Conservation (phyloP, 495 filamentous ascomycete genomes). For the Sporormia fimetaria region DNA sequence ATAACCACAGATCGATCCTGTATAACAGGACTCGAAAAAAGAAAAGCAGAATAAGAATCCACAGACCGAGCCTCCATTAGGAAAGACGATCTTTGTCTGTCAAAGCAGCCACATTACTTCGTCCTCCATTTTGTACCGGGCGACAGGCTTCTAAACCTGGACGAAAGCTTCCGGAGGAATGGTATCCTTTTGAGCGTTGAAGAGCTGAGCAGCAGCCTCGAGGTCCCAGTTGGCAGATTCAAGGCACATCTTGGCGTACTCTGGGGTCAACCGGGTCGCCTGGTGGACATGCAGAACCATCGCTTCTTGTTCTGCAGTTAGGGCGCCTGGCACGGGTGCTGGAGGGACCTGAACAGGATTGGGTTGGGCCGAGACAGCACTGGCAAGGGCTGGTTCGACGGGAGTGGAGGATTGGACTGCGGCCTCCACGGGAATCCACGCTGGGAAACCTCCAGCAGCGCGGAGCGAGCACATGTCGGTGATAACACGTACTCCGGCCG, state of each 20-base stretch:
- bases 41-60: too few relatives aligned
- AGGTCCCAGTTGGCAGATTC: constrained; percentile 12
- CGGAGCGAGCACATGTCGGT: constrained; percentile 68
- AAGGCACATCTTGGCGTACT: constrained; percentile 14
- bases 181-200: constrained; percentile 5
- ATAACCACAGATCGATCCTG: too few relatives aligned
- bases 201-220: constrained; percentile 8
- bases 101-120: too few relatives aligned
- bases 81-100: too few relatives aligned
- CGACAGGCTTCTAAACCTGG: background rate
- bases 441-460: constrained; percentile 50
- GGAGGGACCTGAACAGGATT: background rate
- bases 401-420: constrained; percentile 2
- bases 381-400: background rate
- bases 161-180: constrained; percentile 17
- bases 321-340: constrained; percentile 17
- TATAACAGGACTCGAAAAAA: too few relatives aligned
- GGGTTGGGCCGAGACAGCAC: background rate
- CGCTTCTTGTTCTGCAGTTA: constrained; percentile 11
- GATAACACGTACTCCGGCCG: constrained; percentile 57
- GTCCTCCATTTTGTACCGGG: too few relatives aligned
- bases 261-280: constrained; percentile 5
- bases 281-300: constrained; percentile 3
- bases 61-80: too few relatives aligned
- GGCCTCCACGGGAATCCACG: constrained; percentile 43